Evolutionary conservation across 805 yeast species (phyloP), one percentile per base, ranked within the genome.

Genomic region (Priceomyces fermenticarens): DNA sequence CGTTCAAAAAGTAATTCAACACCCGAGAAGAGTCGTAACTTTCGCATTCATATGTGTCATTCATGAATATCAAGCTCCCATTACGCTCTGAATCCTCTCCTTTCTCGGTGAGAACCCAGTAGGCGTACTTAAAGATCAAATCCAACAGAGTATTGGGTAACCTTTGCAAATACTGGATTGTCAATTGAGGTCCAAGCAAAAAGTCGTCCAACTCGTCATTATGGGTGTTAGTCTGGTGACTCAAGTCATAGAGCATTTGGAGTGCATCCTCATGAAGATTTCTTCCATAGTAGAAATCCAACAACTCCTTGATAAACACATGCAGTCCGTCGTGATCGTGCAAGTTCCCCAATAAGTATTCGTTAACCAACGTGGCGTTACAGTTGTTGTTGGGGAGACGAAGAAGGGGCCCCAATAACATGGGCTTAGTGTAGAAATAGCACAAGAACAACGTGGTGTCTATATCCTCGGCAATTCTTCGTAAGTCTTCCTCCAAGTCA

Each of bases 391-490:
- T 76, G 0, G 75, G 73, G 2, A 88, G 73, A 36, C 98, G 70
- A 4, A 91, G 70, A 14, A 91, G 75, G 0, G 98, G 93, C 0
- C 91, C 96, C 10, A 91, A 75, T 57, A 91, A 70, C 46, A 83
- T 75, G 0, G 87, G 85, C 40, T 79, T 78, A 25, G 78, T 77
- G n/a, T 79, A 56, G 43, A 80, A 67, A 55, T 93, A 91, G 44
- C 93, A 78, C 38, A 78, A 70, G 52, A 91, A 88, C 13, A 93
- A 67, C 1, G 88, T 73, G 0, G 96, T 85, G 54, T 91, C 99
- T 2, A 93, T 76, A 35, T 78, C 62, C 9, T 69, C 58, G 0
- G 77, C 74, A 15, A 65, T 51, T 15, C 58, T 55, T 3, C 51
- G 49, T 29, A 69, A 43, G 16, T 53, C 45, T 6, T 46, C 40